Percentiles rank a stretch among this genome's conserved stretches.
Conservation (phyloP, 2,329 filamentous ascomycete genomes). For the Thelonectria rubi region DNA sequence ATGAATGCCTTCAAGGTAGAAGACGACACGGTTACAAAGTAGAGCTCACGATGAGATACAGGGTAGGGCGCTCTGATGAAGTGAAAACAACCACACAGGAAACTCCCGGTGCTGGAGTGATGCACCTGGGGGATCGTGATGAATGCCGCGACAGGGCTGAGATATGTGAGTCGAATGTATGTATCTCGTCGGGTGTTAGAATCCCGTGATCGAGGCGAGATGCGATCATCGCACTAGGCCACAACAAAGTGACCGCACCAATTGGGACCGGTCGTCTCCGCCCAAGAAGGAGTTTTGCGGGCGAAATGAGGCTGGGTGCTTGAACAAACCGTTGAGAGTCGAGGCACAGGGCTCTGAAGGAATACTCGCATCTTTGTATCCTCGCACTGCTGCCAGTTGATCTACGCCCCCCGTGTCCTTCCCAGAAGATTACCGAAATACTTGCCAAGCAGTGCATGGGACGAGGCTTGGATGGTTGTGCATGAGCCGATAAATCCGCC, state of each 20-base stretch:
- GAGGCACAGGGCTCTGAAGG: not conserved
- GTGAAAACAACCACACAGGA: too few relatives aligned
- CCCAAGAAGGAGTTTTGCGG: too few relatives aligned
- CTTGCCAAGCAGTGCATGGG: not conserved
- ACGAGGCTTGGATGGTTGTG: not conserved
- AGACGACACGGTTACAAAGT: too few relatives aligned
- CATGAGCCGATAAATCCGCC: conserved; percentile 1
- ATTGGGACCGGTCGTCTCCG: not conserved
- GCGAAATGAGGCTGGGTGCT: too few relatives aligned
- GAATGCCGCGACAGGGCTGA: too few relatives aligned
- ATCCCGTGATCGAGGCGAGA: not conserved
- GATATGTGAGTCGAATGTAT: too few relatives aligned
- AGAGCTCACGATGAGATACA: too few relatives aligned
- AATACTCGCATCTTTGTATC: not conserved
- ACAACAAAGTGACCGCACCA: not conserved
- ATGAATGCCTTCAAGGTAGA: too few relatives aligned
- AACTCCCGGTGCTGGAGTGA: too few relatives aligned
- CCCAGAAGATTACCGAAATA: not conserved
- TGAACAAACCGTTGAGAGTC: not conserved
- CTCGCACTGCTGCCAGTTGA: not conserved
- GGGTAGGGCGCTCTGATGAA: too few relatives aligned
- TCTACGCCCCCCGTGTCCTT: not conserved
- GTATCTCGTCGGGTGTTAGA: not conserved
- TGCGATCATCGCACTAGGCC: not conserved
- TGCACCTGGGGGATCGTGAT: too few relatives aligned